Evolutionary conservation across 1,139 yeast species (phyloP), one percentile per base, ranked within the genome.

Genomic region (Yamadazyma buinensis): DNA sequence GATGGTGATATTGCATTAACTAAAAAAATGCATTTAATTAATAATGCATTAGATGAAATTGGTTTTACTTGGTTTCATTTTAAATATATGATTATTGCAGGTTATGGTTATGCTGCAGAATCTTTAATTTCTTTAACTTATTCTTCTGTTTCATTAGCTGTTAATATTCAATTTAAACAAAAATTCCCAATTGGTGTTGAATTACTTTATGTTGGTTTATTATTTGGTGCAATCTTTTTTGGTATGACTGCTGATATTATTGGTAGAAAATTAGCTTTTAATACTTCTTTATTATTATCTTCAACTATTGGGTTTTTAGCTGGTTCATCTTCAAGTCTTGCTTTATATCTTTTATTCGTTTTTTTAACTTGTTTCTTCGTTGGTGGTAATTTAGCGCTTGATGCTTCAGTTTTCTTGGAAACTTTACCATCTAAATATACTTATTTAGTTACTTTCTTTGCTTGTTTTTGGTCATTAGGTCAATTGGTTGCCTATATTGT

Each of bases 261-360:
- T 40, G 82, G 81, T 12, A 59, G 82, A 41, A 66, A 67, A 42
- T 37, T 66, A 13, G 76, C 78, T 2, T 76, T 75, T 56, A 77
- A 76, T 45, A 41, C 60, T 9, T 48, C 61, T 12, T 47, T 59
- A 30, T 37, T 59, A 12, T 43, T 49, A n/a, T 42, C 54, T 19
- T 52, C 55, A 9, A 27, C 50, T 7, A 50, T 54, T 35, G 49
- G 55, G 19, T 53, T 59, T 31, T 35, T 55, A n/a, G 47, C 54
- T 1, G 64, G 64, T 5, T 57, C 53, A 26, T 50, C 59, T 55
- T 58, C 59, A 22, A 50, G 58, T 25, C 52, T 49, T 41, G 52
- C 66, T 9, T 41, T 55, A 23, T 59, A 57, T 43, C 50, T 57
- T 42, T 40, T 58, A 23, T 55, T 58, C 33, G 47, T 57, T 27